A percentile compares a stretch with the other conserved stretches of the same genome.
These are phyloP conservation scores for Choiromyces venosus DNA, from an alignment of 495 filamentous ascomycete species.

Conservation along the genomic window DNA sequence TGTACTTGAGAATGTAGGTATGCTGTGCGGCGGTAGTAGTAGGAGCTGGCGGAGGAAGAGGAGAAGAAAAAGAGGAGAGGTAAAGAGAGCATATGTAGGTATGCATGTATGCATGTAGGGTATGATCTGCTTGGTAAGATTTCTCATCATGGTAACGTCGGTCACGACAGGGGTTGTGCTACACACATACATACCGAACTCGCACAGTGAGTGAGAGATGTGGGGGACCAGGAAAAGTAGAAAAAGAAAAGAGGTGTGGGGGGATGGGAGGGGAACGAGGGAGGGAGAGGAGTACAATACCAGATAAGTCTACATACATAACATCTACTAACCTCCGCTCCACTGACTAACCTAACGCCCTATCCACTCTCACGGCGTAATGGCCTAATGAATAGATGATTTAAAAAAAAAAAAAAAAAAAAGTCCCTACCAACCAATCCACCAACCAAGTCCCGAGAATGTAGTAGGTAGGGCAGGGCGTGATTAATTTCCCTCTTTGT, in stretches of 20 bases:
- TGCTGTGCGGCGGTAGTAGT: not conserved
- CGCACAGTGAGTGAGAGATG: not conserved
- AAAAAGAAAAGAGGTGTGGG: not conserved
- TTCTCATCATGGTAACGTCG: slow-evolving; percentile 13
- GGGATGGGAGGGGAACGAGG: not conserved
- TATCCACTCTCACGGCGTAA: not conserved
- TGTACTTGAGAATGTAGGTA: not conserved
- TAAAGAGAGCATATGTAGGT: too few species aligned
- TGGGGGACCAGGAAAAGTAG: not conserved
- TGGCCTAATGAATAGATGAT: not conserved
- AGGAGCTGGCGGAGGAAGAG: too few species aligned
- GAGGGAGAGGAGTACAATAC: not conserved
- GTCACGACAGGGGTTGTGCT: not conserved
- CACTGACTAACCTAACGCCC: not conserved
- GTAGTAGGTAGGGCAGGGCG: not conserved
- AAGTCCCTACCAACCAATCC: too few species aligned
- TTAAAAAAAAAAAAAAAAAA: too few species aligned
- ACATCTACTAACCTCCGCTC: not conserved
- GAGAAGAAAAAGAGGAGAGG: not conserved
- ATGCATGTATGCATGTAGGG: not conserved
- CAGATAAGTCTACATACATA: not conserved
- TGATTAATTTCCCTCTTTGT: not conserved
- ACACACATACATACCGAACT: too few species aligned
- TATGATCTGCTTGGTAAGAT: slow-evolving; percentile 23
- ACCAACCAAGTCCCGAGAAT: not conserved